Evolutionary conservation across 2,329 filamentous ascomycete genomes (phyloP), one percentile per base, ranked within the genome.

Genomic region (Acrocalymma vagum): DNA sequence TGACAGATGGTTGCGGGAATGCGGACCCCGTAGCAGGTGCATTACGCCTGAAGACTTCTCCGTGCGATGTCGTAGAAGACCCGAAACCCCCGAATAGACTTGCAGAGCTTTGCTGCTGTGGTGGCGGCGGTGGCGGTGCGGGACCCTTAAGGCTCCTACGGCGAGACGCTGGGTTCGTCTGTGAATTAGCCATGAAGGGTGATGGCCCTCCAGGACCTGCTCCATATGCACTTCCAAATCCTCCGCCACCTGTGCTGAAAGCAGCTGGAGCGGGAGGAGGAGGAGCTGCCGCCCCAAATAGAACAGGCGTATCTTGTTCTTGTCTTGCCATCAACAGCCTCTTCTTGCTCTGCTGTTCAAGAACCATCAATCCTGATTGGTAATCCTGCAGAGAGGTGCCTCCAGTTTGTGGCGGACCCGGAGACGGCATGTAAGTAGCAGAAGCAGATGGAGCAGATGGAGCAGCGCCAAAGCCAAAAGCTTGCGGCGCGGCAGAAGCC

Each of bases 331-430:
- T 90, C 76, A 90, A 82, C 15, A 91, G 77, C 10, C 88, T 78
- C 67, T 90, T 90, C 76, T 91, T 92, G 58, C 92, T 92, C 70
- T 92, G 87, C 70, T 92, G 88, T 68, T 92, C 87, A 8, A 92
- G 79, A 20, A 91, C 72, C 88, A 91, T 92, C 62, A 91, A 70
- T 62, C 90, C 86, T 86, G 90, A 90, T 72, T 92, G 87, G 58
- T 92, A 91, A 65, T 92, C 87, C 66, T 90, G 86, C 18, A 92
- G 75, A 13, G 31, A 24, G 6, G 18, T 8, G 8, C 31, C n/a
- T 18, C 38, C 42, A 13, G 34, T 33, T 17, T 11, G 9, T 27
- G 22, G 40, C 20, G 22, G 23, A 6, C 15, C 16, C 5, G 27
- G 28, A 14, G 18, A 14, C 23, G 14, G 31, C 8, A 23, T 18